Evolutionary conservation across 2,329 filamentous ascomycete genomes (phyloP).

Genomic region (Xylariales sp.): DNA sequence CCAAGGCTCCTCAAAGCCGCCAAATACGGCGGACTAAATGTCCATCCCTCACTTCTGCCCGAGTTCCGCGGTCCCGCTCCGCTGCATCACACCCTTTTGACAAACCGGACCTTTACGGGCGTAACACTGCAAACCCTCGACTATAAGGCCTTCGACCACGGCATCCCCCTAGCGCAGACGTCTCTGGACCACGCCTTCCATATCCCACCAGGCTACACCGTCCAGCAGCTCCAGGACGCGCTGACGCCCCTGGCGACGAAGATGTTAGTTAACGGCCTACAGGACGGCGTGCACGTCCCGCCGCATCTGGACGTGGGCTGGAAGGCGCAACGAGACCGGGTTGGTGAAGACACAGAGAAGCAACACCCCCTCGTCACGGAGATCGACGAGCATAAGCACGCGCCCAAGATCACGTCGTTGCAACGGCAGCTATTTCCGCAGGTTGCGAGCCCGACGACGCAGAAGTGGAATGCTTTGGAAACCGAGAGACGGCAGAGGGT

Average conservation of each 20-base stretch:
- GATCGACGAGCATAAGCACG: constrained; percentile 37
- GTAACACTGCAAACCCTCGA: constrained; percentile 86
- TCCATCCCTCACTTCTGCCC: constrained; percentile 88
- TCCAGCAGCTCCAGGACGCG: constrained; percentile 43
- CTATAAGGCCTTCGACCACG: constrained; percentile 70
- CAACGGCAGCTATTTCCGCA: constrained; percentile 54
- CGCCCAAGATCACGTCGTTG: constrained; percentile 66
- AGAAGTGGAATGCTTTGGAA: not conserved
- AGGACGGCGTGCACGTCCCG: constrained; percentile 58
- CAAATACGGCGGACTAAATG: constrained; percentile 83
- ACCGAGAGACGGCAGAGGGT: constrained; percentile 45
- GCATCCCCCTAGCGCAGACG: constrained; percentile 68
- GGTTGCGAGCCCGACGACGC: constrained; percentile 7
- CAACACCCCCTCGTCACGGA: constrained; percentile 23
- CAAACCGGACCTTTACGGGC: constrained; percentile 57
- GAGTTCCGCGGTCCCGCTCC: constrained; percentile 84
- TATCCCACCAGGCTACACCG: constrained; percentile 40
- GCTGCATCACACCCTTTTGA: constrained; percentile 76
- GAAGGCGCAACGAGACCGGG: constrained; percentile 23
- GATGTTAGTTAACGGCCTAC: constrained; percentile 65
- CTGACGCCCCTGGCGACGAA: constrained; percentile 63
- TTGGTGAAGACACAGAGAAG: no score
- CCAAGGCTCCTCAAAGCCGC: constrained; percentile 63
- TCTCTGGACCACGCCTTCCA: constrained; percentile 54
- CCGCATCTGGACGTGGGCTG: constrained; percentile 32